Percentiles rank a stretch among this genome's conserved stretches.
Conservation (phyloP, 2,329 filamentous ascomycete genomes). For the Pestalotiopsis sp. region DNA sequence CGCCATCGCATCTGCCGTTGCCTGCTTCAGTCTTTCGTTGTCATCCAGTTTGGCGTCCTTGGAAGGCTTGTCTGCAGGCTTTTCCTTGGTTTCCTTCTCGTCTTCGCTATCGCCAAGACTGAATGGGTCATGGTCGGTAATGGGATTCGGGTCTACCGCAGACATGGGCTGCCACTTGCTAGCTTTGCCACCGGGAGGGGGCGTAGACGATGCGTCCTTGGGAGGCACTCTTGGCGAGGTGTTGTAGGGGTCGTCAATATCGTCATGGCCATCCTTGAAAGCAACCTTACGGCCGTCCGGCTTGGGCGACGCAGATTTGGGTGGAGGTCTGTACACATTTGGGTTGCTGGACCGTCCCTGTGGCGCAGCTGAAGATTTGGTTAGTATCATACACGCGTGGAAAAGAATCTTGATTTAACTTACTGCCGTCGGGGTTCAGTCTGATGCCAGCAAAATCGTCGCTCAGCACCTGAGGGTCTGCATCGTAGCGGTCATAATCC, state of each 20-base stretch:
- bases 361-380: conserved; percentile 44
- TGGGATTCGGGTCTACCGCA: conserved; percentile 78
- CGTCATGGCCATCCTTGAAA: conserved; percentile 67
- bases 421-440: conserved; percentile 62
- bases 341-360: conserved; percentile 66
- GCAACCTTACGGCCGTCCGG: conserved; percentile 54
- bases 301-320: conserved; percentile 53
- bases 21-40: conserved; percentile 63
- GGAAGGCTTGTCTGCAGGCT: conserved; percentile 56
- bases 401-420: conserved; percentile 29
- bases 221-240: conserved; percentile 56
- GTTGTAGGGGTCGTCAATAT: conserved; percentile 78
- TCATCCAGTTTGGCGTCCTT: conserved; percentile 55
- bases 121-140: conserved; percentile 92
- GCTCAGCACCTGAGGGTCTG: conserved; percentile 84
- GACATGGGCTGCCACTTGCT: conserved; percentile 99
- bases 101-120: conserved; percentile 95
- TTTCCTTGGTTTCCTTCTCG: conserved; percentile 75
- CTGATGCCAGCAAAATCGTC: conserved; percentile 83
- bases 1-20: conserved; percentile 61
- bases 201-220: conserved; percentile 46
- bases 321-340: conserved; percentile 69
- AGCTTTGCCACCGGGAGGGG: conserved; percentile 57
- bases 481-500: conserved; percentile 91
- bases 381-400: conserved; percentile 35